Base-by-base conservation (phyloP, 495 filamentous ascomycete species). In the Penicillium silybi region DNA sequence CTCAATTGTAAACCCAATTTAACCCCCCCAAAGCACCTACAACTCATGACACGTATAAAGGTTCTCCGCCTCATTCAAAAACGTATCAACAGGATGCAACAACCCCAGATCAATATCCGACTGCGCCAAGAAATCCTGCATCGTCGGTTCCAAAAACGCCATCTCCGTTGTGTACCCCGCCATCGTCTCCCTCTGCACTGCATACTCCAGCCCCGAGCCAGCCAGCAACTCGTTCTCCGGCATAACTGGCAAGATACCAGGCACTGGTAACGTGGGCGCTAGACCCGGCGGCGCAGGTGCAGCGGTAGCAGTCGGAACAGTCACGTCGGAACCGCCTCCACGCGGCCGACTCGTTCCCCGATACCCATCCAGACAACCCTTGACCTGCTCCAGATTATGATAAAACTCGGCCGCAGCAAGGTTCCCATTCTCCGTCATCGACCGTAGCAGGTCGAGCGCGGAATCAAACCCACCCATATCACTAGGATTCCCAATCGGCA, bases 51-150 rank as follows among this genome's bases (percentile, higher is more conserved):
- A 60, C 11, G 68, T 70, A 56, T 72, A 75, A 32, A 71, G 52
- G 56, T 62, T 69, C 56, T 71, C 72, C 11, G 60, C 58, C 26
- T 75, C 70, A 29, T 58, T 68, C 46, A 73, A 63, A 47, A 70
- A 73, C 7, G 67, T 65, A 64, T 75, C 72, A 43, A 73, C 69
- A 6, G 71, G 68, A 55, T 73, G 65, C 41, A 72, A 41, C 23
- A 71, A 44, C 3, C 72, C 70, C 38, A 75, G 40, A 54, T 72
- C 70, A 17, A 75, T 65, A 60, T 75, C 67, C 17, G 69, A 71
- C 62, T 75, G 72, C 25, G 72, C 72, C 1, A 75, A 55, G 22
- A 75, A 75, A 37, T 73, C 67, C 53, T 75, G 70, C 72, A 75
- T 75, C 6, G 70, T 75, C 32, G 72, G 72, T 46, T 75, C 70